A percentile compares a stretch with the other conserved stretches of the same genome.
These are phyloP conservation scores for Huiozyma sinensis DNA, from an alignment of 805 yeast genomes.

Conservation along the genomic window DNA sequence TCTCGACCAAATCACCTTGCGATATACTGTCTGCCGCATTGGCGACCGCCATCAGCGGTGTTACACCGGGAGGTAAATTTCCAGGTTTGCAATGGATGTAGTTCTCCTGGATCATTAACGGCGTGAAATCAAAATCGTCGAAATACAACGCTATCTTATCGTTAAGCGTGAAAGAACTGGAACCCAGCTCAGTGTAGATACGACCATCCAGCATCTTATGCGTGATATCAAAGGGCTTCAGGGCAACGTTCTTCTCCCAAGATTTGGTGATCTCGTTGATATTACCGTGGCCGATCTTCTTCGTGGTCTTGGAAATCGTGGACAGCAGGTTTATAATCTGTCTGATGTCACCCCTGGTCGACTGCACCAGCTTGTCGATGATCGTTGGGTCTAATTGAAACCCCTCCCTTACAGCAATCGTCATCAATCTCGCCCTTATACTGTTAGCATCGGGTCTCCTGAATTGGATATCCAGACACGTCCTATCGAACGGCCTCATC, in stretches of 20 bases:
- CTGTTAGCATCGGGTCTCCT: slow-evolving; percentile 80
- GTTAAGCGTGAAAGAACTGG: slow-evolving; percentile 47
- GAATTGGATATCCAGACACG: slow-evolving; percentile 69
- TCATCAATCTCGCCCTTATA: slow-evolving; percentile 73
- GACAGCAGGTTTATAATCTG: slow-evolving; percentile 86
- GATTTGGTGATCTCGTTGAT: slow-evolving; percentile 49
- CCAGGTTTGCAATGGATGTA: slow-evolving; percentile 60
- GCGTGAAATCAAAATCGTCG: slow-evolving; percentile 89
- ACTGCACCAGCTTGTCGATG: slow-evolving; percentile 72
- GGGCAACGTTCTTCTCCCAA: slow-evolving; percentile 84
- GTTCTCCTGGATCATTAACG: slow-evolving; percentile 93
- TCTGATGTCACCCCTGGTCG: slow-evolving; percentile 85
- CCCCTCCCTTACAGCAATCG: slow-evolving; percentile 80
- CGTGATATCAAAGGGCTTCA: slow-evolving; percentile 87
- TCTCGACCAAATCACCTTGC: slow-evolving; percentile 72
- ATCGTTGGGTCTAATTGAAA: slow-evolving; percentile 69
- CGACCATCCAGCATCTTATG: slow-evolving; percentile 54
- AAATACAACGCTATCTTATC: slow-evolving; percentile 84
- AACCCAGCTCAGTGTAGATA: slow-evolving; percentile 36
- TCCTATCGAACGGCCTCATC: slow-evolving; percentile 90
- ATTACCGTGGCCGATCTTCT: slow-evolving; percentile 44
- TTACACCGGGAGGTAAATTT: slow-evolving; percentile 31
- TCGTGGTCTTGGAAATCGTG: slow-evolving; percentile 68
- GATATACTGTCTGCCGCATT: slow-evolving; percentile 82
- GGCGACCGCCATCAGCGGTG: slow-evolving; percentile 54